A percentile compares a stretch with the other conserved stretches of the same genome.
Conservation (phyloP, 2,329 filamentous ascomycete genomes). For the Apiospora pterosperma region DNA sequence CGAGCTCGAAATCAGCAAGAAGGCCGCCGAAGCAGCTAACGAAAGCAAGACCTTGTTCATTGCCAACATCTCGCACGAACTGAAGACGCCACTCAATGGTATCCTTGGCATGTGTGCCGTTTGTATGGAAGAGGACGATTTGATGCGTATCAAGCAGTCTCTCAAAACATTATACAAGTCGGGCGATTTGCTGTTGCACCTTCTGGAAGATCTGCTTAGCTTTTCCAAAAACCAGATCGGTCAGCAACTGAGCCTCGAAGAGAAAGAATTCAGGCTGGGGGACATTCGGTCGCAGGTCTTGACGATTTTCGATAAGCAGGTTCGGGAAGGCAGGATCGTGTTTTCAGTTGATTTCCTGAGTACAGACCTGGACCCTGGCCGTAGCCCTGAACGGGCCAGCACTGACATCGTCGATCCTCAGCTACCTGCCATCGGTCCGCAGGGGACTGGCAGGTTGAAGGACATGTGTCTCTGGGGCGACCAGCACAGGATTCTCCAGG, state of each 20-base stretch:
- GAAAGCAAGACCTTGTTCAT: conserved; percentile 98
- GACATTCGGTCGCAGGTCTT: conserved; percentile 80
- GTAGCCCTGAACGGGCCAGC: conserved; percentile 29
- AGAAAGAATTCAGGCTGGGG: conserved; percentile 80
- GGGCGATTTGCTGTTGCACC: conserved; percentile 76
- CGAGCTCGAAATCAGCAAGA: conserved; percentile 85
- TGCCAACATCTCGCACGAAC: conserved; percentile 83
- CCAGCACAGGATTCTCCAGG: conserved; percentile 83
- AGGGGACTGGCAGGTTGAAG: conserved; percentile 66
- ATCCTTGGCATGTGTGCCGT: conserved; percentile 93
- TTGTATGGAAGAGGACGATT: conserved; percentile 86
- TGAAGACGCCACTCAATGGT: conserved; percentile 93
- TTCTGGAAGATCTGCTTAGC: conserved; percentile 84
- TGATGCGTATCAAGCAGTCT: conserved; percentile 74
- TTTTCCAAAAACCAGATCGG: conserved; percentile 96
- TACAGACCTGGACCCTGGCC: conserved; percentile 30
- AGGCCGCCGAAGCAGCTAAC: conserved; percentile 89
- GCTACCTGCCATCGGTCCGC: conserved; percentile 59
- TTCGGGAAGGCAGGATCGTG: conserved; percentile 72
- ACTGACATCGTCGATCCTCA: conserved; percentile 29
- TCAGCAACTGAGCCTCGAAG: conserved; percentile 75
- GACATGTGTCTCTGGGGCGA: conserved; percentile 93
- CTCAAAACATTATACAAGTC: conserved; percentile 88
- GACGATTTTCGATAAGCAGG: conserved; percentile 88
- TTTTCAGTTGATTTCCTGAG: conserved; percentile 71